phyloP scores from a whole-genome alignment of 768 basidiomycete genomes.

The Amanita pallidorosea region DNA sequence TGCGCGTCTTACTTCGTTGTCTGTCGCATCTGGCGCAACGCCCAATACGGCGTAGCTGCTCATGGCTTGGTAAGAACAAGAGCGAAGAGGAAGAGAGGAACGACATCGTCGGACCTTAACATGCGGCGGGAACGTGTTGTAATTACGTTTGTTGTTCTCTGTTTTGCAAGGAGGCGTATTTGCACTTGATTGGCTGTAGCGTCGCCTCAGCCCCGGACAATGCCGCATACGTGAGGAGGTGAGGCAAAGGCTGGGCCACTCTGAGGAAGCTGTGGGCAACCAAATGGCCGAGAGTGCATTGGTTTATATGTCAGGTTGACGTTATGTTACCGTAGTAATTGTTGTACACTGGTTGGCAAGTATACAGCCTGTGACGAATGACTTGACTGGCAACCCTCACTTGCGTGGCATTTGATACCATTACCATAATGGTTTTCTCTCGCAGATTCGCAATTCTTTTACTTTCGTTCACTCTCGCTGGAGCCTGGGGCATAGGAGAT shows the following conservation, averaged over 20 bases:
- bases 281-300: too few species aligned
- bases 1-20: conserved; percentile 1
- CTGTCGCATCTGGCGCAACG: conserved; percentile 2
- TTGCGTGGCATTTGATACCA: neutral
- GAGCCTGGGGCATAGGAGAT: neutral
- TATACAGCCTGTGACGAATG: too few species aligned
- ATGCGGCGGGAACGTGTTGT: conserved; percentile 3
- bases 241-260: too few species aligned
- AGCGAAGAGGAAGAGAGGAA: neutral
- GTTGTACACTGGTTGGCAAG: too few species aligned
- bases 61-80: neutral
- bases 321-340: too few species aligned
- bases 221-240: too few species aligned
- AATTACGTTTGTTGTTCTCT: neutral
- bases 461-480: neutral
- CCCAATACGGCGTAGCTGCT: conserved; percentile 2
- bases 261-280: too few species aligned
- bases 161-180: neutral
- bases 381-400: too few species aligned
- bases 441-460: neutral
- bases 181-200: neutral
- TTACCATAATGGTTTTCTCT: neutral
- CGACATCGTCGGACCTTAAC: conserved; percentile 3
- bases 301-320: too few species aligned
- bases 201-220: too few species aligned